Conservation (phyloP, 768 basidiomycete species). For the Agrocybe praecox region DNA sequence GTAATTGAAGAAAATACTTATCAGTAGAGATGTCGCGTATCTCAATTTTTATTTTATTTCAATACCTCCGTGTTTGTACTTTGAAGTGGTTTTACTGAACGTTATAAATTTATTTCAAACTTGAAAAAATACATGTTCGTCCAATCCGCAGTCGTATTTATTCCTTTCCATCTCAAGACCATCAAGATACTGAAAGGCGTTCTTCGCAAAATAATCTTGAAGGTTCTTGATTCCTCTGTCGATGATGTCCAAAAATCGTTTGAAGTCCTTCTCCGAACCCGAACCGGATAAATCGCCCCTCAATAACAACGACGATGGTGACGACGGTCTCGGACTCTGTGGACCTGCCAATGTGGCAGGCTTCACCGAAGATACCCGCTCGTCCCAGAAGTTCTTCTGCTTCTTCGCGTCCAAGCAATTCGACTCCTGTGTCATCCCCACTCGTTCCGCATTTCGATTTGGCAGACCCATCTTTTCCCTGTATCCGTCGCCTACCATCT, state of each 20-base stretch:
- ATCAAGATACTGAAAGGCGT: not conserved
- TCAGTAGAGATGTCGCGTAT: too few species aligned
- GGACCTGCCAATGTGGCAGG: not conserved
- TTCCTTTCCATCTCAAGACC: not conserved
- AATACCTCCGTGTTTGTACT: too few species aligned
- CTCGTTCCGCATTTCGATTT: not conserved
- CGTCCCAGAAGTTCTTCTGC: not conserved
- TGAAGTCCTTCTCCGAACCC: not conserved
- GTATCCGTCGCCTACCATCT: not conserved
- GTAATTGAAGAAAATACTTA: too few species aligned
- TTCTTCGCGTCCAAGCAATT: not conserved
- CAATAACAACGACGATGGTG: not conserved
- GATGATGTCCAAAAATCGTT: not conserved
- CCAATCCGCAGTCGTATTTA: not conserved
- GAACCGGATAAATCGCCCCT: not conserved
- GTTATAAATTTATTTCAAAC: not conserved
- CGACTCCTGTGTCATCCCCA: not conserved
- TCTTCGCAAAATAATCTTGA: not conserved
- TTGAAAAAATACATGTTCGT: not conserved
- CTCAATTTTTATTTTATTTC: too few species aligned
- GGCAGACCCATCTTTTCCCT: not conserved
- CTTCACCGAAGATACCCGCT: not conserved
- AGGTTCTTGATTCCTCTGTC: not conserved
- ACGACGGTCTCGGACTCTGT: not conserved
- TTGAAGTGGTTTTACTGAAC: too few species aligned